Conservation (phyloP, 108 stramenopile genomes). For the Aurantiochytrium sp. region DNA sequence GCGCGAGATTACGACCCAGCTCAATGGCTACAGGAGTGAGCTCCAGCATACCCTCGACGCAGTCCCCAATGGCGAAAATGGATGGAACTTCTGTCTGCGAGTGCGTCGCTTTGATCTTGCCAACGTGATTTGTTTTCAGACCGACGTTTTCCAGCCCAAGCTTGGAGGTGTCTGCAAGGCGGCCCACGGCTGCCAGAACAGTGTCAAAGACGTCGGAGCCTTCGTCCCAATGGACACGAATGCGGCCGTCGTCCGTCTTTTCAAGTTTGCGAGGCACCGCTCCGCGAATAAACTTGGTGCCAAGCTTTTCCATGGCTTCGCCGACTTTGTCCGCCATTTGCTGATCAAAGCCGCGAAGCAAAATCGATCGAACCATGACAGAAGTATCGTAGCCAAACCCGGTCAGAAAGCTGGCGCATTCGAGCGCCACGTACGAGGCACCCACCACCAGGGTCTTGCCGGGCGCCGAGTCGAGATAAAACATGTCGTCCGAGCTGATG, state of each 20-base stretch:
- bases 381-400: constrained; percentile 83
- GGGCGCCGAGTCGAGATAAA: constrained; percentile 73
- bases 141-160: constrained; percentile 72
- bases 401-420: constrained; percentile 92
- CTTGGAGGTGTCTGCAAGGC: constrained; percentile 67
- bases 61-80: constrained; percentile 95
- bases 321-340: constrained; percentile 81
- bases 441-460: constrained; percentile 92
- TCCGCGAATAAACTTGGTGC: constrained; percentile 66
- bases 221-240: neutral
- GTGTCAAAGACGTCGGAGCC: constrained; percentile 43
- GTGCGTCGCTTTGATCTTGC: constrained; percentile 64
- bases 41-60: constrained; percentile 88
- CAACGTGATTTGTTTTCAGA: constrained; percentile 59
- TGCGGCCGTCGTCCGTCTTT: constrained; percentile 37
- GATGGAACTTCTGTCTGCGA: constrained; percentile 82
- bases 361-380: constrained; percentile 85
- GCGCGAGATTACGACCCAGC: constrained; percentile 75
- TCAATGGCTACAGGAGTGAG: constrained; percentile 95
- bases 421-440: constrained; percentile 90
- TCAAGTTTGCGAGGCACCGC: constrained; percentile 71
- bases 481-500: constrained; percentile 88
- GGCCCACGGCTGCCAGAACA: constrained; percentile 82
- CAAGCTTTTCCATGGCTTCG: constrained; percentile 69
- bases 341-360: constrained; percentile 91